Percentiles rank a stretch among this genome's conserved stretches.
phyloP scores from a whole-genome alignment of 345 rosid species.

The Iberis pinnata region DNA sequence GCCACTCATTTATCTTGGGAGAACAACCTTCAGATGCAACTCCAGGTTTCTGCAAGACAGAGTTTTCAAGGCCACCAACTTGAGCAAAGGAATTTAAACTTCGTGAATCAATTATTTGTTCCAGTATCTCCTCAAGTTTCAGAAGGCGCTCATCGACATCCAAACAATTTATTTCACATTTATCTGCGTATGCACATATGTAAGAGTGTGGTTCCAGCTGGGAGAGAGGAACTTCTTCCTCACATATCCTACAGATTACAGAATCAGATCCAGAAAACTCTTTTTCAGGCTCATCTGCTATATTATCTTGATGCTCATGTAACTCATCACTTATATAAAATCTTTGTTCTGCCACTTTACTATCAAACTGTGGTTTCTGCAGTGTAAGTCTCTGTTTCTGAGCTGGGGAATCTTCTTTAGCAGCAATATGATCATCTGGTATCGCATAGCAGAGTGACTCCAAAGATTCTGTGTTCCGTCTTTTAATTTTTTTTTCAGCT shows the following conservation, averaged over 20 bases:
- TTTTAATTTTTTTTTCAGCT: slow-evolving; percentile 21
- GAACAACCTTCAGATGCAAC: slow-evolving; percentile 51
- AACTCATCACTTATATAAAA: slow-evolving; percentile 28
- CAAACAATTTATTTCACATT: slow-evolving; percentile 62
- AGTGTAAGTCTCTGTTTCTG: slow-evolving; percentile 29
- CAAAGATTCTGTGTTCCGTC: slow-evolving; percentile 29
- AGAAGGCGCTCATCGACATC: slow-evolving; percentile 65
- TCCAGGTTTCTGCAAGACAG: slow-evolving; percentile 39
- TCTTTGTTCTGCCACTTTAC: slow-evolving; percentile 29
- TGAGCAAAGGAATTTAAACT: slow-evolving; percentile 42
- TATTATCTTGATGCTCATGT: slow-evolving; percentile 24
- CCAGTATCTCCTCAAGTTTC: slow-evolving; percentile 67
- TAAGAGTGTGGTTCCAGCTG: slow-evolving; percentile 76
- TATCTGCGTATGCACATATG: slow-evolving; percentile 84
- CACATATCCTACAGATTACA: slow-evolving; percentile 73
- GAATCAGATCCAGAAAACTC: slow-evolving; percentile 37
- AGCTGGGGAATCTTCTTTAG: slow-evolving; percentile 26
- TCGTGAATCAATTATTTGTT: slow-evolving; percentile 60
- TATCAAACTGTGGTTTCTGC: slow-evolving; percentile 29
- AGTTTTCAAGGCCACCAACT: slow-evolving; percentile 51
- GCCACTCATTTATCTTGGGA: slow-evolving; percentile 70
- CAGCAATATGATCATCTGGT: slow-evolving; percentile 30
- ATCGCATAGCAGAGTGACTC: slow-evolving; percentile 24
- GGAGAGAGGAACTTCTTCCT: slow-evolving; percentile 59
- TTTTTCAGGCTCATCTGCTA: slow-evolving; percentile 21